These are phyloP conservation scores for Candida coquimbonensis DNA, from an alignment of 805 yeast genomes.

Conservation along the genomic window DNA sequence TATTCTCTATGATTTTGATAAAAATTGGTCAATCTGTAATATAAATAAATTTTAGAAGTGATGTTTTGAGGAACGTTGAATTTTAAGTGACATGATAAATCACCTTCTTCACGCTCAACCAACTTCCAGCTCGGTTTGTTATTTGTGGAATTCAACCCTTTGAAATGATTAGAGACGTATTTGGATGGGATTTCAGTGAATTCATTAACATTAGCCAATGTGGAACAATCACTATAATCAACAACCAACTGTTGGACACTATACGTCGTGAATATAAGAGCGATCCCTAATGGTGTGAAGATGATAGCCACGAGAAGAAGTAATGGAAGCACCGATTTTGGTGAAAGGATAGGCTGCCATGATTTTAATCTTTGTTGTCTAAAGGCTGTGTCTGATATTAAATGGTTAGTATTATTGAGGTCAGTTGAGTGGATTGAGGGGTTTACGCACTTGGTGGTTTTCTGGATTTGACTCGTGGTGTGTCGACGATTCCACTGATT, in stretches of 20 bases:
- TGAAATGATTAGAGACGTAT: conserved; percentile 57
- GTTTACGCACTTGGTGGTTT: conserved; percentile 42
- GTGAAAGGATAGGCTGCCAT: conserved; percentile 84
- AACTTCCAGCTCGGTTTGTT: conserved; percentile 59
- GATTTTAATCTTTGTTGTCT: conserved; percentile 62
- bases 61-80: conserved; percentile 70
- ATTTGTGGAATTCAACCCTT: conserved; percentile 16
- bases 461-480: conserved; percentile 34
- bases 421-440: no score
- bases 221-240: conserved; percentile 68
- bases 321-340: conserved; percentile 83
- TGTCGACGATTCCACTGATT: conserved; percentile 19
- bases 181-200: conserved; percentile 52
- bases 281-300: conserved; percentile 89
- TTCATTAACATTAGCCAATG: conserved; percentile 33
- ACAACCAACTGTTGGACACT: conserved; percentile 69
- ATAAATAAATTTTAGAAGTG: conserved; percentile 64
- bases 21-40: conserved; percentile 84
- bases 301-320: conserved; percentile 66
- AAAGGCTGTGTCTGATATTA: conserved; percentile 57
- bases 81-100: conserved; percentile 51
- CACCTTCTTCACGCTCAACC: conserved; percentile 28
- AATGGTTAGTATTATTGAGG: conserved; percentile 24
- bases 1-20: conserved; percentile 93
- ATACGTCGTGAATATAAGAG: conserved; percentile 69